phyloP scores from a whole-genome alignment of 2,329 filamentous ascomycete species.

The Trichoderma pleuroti region DNA sequence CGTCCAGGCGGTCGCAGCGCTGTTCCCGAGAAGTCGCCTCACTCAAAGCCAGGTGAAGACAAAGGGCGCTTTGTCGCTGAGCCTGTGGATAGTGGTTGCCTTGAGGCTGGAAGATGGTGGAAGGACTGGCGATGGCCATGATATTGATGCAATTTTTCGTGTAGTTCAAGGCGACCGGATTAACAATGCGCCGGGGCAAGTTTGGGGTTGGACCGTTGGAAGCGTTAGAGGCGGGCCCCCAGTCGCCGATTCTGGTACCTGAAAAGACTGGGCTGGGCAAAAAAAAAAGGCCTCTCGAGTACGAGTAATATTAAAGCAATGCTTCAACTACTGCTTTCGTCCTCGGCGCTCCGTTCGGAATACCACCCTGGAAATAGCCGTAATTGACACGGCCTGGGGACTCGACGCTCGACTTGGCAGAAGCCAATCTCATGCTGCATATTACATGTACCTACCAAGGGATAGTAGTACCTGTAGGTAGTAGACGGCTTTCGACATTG shows the following conservation, averaged over 20 bases:
- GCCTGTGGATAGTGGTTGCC: background rate
- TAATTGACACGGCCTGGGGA: conserved; percentile 8
- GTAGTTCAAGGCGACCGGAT: conserved; percentile 16
- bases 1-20: conserved; percentile 7
- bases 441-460: no score
- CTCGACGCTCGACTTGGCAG: background rate
- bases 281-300: background rate
- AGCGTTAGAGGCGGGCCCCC: background rate
- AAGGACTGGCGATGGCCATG: conserved; percentile 13
- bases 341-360: conserved; percentile 2
- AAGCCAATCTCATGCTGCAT: background rate
- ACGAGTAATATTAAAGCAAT: background rate
- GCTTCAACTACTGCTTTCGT: conserved; percentile 11
- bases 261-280: background rate
- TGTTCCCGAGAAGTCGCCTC: conserved; percentile 12
- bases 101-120: conserved; percentile 9
- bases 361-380: conserved; percentile 9
- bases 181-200: conserved; percentile 9
- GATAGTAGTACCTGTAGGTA: no score
- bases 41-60: conserved; percentile 5
- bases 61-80: background rate
- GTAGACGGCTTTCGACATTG: background rate
- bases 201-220: background rate
- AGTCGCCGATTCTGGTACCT: background rate
- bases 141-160: conserved; percentile 19